Evolutionary conservation across 2,329 filamentous ascomycete genomes (phyloP), one percentile per base, ranked within the genome.

Genomic region (Emergomyces orientalis): DNA sequence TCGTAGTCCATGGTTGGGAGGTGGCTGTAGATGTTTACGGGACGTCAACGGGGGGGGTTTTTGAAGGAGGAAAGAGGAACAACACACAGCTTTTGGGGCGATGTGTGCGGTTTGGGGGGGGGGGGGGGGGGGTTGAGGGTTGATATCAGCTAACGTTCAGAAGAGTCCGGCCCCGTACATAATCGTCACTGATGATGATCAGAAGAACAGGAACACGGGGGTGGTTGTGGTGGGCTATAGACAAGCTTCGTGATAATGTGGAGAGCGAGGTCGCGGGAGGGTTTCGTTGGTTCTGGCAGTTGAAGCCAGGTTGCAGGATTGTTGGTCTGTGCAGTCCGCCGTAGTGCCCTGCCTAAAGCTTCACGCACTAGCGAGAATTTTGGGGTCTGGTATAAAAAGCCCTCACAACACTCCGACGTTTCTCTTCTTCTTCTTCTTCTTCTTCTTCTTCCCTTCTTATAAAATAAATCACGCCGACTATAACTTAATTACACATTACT

Each of bases 1-100:
- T 97, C 92, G 82, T 91, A 96, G 76, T 96, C 92, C 91, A 96
- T 96, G 66, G 66, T 80, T 70, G 56, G 17, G 39, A 45, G 13
- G 39, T 59, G 39, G 8, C 22, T 25, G 22, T 30, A 30, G 56
- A 19, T 59, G 39, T 13, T 65, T 61, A 65, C 65, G 52, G 30
- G 11, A 13, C 37, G 49, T 41, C 63, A 65, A 63, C 54, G 63
- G 66, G 65, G 65, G 54, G 57, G 41, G 66, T 57, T 59, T 58
- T 65, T 62, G 43, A 17, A 25, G 25, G n/a, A 59, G 11, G 55
- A 43, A 19, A 47, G 52, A 19, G 41, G n/a, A n/a, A n/a, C n/a
- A n/a, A n/a, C n/a, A n/a, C n/a, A n/a, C n/a, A n/a, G n/a, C n/a
- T n/a, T n/a, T 19, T 41, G 49, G 49, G 49, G 41, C n/a, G 41